Conservation (phyloP, 495 filamentous ascomycete species). For the Xeromyces bisporus region DNA sequence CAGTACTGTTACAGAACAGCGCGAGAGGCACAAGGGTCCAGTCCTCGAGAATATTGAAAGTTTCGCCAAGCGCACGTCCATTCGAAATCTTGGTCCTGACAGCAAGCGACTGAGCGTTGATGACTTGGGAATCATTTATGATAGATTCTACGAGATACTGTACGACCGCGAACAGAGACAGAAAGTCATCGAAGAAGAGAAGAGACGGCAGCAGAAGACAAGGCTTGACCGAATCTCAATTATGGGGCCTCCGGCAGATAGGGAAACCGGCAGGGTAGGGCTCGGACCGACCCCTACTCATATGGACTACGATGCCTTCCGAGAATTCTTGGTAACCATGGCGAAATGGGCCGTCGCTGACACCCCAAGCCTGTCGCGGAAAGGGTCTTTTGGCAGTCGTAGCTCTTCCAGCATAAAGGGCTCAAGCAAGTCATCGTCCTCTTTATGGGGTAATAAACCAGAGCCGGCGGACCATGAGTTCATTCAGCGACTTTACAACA, state of each 20-base stretch:
- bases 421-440: constrained; percentile 37
- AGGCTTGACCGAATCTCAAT: constrained; percentile 33
- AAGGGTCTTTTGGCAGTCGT: constrained; percentile 34
- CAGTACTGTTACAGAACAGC: constrained; percentile 72
- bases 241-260: constrained; percentile 22
- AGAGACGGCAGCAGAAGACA: constrained; percentile 41
- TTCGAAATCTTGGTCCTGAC: constrained; percentile 87
- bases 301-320: constrained; percentile 94
- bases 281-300: constrained; percentile 71
- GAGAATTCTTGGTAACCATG: constrained; percentile 80
- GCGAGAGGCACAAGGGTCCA: constrained; percentile 78
- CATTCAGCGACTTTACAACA: constrained; percentile 69
- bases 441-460: constrained; percentile 60
- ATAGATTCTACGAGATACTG: constrained; percentile 76
- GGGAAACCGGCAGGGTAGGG: constrained; percentile 59
- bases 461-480: constrained; percentile 94
- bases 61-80: constrained; percentile 91
- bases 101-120: constrained; percentile 75
- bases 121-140: constrained; percentile 77
- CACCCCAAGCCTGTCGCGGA: constrained; percentile 40
- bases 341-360: constrained; percentile 85
- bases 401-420: constrained; percentile 33
- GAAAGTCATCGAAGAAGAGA: constrained; percentile 54
- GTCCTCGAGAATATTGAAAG: constrained; percentile 90
- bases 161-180: constrained; percentile 81